Evolutionary conservation across 192 early-diverging fungal species (phyloP).

Genomic region (Linnemannia hyalina): DNA sequence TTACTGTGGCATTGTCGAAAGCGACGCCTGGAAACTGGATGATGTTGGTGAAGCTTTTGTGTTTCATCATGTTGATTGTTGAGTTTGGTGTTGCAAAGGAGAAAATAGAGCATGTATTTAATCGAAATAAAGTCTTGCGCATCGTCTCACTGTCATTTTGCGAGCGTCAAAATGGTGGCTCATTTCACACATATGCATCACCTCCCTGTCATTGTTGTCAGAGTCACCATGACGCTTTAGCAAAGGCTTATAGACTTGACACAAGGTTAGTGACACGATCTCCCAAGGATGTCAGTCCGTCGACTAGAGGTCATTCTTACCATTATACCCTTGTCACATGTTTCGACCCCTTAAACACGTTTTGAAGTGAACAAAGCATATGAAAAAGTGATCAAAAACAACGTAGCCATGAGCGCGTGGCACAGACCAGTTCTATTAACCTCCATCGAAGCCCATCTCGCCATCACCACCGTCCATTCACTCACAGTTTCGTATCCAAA

Average conservation of each 20-base stretch:
- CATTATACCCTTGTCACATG: too few species aligned
- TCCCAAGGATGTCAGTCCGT: neutral
- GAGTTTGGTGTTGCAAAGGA: conserved; percentile 3
- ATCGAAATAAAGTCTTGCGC: neutral
- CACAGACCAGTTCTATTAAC: too few species aligned
- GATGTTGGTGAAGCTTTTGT: neutral
- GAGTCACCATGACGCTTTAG: neutral
- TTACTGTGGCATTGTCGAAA: neutral
- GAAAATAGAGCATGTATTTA: neutral
- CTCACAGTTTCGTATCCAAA: too few species aligned
- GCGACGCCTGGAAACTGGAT: neutral
- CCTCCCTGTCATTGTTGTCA: neutral
- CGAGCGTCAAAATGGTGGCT: neutral
- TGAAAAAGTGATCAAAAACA: too few species aligned
- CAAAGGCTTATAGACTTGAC: neutral
- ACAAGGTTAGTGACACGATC: neutral
- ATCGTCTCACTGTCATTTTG: too few species aligned
- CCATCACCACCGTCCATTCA: too few species aligned
- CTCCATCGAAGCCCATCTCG: too few species aligned
- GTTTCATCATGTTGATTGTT: neutral
- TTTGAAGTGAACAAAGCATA: too few species aligned
- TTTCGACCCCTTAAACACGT: too few species aligned
- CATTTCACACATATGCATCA: neutral
- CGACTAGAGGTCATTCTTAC: too few species aligned
- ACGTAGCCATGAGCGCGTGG: too few species aligned